Base-by-base conservation (phyloP, 768 basidiomycete genomes). In the Collybiopsis luxurians region DNA sequence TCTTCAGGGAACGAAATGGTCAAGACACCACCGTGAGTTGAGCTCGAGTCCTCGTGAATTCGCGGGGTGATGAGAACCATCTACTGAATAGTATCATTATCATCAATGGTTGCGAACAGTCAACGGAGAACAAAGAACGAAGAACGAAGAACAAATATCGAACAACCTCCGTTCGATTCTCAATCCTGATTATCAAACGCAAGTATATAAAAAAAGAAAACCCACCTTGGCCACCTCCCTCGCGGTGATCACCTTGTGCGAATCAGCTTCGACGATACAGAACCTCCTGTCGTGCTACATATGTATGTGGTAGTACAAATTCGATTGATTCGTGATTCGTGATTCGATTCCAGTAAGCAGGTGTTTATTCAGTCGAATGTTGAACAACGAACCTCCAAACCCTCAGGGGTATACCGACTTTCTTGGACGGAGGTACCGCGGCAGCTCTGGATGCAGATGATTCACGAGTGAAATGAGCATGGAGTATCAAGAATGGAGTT, bases 41-140 rank as follows among this genome's bases (percentile, higher is more conserved):
- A 75, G 6, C 67, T 64, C 11, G 73, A 65, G 61, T 86, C 82
- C 53, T 60, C 46, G 53, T 80, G 67, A 56, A 90, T 78, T 11
- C 66, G 68, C 0, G 90, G 86, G 4, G 75, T 72, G 51, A 92
- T 81, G 36, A 90, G 74, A 17, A 91, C 80, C 76, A 89, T 82
- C 89, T 90, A 38, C 17, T n/a, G 24, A 28, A n/a, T 9, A 47
- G 28, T 9, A 21, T 13, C 1, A 36, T 19, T n/a, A 15, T 44
- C 15, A 24, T 13, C 9, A 34, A 17, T n/a, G n/a, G n/a, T n/a
- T n/a, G n/a, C n/a, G n/a, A 21, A 48, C 26, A n/a, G 26, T 48
- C 5, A 48, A 34, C 31, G 5, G 13, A 5, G 31, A 34, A 34
- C 31, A n/a, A 24, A 3, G 39, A 21, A 44, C 10, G 24, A 40